Conservation (phyloP, 2,329 filamentous ascomycete genomes). For the Helicocarpus griseus region DNA sequence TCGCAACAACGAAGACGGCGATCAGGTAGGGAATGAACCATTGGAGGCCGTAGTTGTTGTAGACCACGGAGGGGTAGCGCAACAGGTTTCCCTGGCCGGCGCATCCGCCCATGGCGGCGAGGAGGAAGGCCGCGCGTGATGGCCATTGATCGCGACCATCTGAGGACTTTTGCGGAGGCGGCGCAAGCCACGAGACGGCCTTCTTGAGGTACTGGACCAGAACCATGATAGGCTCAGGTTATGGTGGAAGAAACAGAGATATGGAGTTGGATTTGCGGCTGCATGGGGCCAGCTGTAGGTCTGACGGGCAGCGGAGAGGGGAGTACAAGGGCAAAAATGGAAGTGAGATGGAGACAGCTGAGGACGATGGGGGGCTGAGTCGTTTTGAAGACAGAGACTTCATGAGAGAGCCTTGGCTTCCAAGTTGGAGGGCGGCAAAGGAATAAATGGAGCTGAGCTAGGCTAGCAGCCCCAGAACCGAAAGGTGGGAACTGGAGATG, state of each 20-base stretch:
- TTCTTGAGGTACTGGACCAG: conserved; percentile 11
- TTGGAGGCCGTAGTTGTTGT: conserved; percentile 51
- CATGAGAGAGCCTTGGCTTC: too few species aligned
- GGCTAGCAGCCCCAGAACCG: too few species aligned
- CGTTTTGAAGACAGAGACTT: too few species aligned
- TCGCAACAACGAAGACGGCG: conserved; percentile 46
- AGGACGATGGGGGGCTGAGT: too few species aligned
- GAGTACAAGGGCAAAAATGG: too few species aligned
- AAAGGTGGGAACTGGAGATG: too few species aligned
- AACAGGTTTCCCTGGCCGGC: conserved; percentile 50
- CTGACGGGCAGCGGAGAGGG: too few species aligned
- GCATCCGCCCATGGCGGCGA: conserved; percentile 50
- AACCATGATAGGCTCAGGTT: background rate
- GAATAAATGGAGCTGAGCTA: too few species aligned
- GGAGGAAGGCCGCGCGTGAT: conserved; percentile 45
- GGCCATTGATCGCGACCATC: conserved; percentile 47
- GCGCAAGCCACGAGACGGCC: conserved; percentile 23
- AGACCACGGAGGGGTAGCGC: conserved; percentile 49
- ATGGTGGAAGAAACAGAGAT: background rate
- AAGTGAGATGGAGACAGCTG: too few species aligned
- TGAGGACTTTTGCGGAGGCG: conserved; percentile 24
- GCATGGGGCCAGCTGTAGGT: background rate
- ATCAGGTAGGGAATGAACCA: conserved; percentile 53
- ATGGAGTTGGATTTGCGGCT: background rate
- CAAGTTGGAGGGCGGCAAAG: too few species aligned